Conservation (phyloP, 1,284 basidiomycete genomes). For the Coniophora puteana region DNA sequence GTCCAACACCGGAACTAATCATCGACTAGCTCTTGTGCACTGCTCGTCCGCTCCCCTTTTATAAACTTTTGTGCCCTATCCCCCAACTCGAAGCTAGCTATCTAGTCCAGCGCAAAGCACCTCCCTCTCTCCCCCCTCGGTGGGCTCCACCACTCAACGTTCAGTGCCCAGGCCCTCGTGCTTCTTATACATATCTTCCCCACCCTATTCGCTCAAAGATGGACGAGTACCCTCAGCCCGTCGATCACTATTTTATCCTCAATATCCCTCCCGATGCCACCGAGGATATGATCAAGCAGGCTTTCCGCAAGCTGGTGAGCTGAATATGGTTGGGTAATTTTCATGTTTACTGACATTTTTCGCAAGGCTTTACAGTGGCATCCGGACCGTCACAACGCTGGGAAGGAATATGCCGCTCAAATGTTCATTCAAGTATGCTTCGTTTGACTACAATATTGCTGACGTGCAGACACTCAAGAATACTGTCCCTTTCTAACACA, state of each 20-base stretch:
- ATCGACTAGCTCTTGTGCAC: too few relatives aligned
- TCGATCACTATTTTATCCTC: conserved; percentile 21
- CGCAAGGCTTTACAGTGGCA: conserved; percentile 31
- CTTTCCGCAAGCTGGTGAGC: conserved; percentile 31
- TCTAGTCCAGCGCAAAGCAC: too few relatives aligned
- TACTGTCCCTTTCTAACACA: conserved; percentile 7
- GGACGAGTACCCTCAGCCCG: too few relatives aligned
- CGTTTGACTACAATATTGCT: not conserved
- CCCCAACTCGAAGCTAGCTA: too few relatives aligned
- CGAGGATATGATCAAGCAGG: conserved; percentile 27
- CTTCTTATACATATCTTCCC: not conserved
- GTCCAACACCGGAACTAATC: too few relatives aligned
- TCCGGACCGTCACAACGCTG: conserved; percentile 51
- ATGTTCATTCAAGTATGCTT: conserved; percentile 26
- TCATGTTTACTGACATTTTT: conserved; percentile 9
- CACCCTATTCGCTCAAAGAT: too few relatives aligned
- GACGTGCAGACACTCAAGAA: conserved; percentile 18
- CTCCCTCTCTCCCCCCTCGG: too few relatives aligned
- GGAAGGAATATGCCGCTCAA: conserved; percentile 30
- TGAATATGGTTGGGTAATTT: too few relatives aligned
- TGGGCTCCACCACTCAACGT: not conserved
- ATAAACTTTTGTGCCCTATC: too few relatives aligned
- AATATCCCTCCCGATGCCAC: conserved; percentile 26
- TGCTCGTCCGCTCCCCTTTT: too few relatives aligned
- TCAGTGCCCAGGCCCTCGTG: not conserved